These are phyloP conservation scores for Trichoderma guizhouense DNA, from an alignment of 2,329 filamentous ascomycete genomes.

Conservation along the genomic window DNA sequence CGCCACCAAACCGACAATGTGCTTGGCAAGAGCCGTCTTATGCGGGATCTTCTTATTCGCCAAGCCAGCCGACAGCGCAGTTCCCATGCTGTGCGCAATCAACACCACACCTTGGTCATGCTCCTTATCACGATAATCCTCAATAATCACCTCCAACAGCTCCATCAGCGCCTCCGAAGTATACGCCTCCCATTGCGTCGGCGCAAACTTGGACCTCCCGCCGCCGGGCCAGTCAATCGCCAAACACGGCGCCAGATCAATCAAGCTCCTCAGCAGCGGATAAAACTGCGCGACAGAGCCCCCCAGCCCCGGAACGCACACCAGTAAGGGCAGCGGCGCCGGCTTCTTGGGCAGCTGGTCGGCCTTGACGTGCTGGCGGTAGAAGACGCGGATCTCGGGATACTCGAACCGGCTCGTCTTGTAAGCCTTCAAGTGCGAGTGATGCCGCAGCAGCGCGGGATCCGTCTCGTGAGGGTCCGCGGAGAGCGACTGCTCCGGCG, in stretches of 20 bases:
- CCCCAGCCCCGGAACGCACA: constrained; percentile 92
- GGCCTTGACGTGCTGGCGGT: constrained; percentile 76
- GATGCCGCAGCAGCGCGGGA: constrained; percentile 73
- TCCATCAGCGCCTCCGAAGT: constrained; percentile 70
- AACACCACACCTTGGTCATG: constrained; percentile 70
- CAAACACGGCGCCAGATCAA: constrained; percentile 75
- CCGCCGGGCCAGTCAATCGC: constrained; percentile 90
- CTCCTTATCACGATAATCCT: constrained; percentile 64
- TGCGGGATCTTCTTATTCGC: constrained; percentile 48
- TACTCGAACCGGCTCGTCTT: constrained; percentile 70
- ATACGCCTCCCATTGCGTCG: constrained; percentile 73
- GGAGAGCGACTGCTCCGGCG: constrained; percentile 23
- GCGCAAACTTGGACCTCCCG: constrained; percentile 72
- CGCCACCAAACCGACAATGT: constrained; percentile 73
- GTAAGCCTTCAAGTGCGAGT: constrained; percentile 69
- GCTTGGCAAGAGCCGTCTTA: constrained; percentile 50
- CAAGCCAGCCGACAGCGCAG: constrained; percentile 70
- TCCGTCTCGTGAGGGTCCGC: constrained; percentile 56
- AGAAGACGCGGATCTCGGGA: constrained; percentile 76
- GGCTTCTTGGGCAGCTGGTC: constrained; percentile 73
- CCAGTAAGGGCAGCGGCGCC: constrained; percentile 73
- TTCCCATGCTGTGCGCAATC: constrained; percentile 88
- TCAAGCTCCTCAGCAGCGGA: constrained; percentile 73
- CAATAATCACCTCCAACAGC: constrained; percentile 71
- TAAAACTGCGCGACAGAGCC: constrained; percentile 88